Evolutionary conservation across 768 basidiomycete genomes (phyloP).

Genomic region (Russula olivacea): DNA sequence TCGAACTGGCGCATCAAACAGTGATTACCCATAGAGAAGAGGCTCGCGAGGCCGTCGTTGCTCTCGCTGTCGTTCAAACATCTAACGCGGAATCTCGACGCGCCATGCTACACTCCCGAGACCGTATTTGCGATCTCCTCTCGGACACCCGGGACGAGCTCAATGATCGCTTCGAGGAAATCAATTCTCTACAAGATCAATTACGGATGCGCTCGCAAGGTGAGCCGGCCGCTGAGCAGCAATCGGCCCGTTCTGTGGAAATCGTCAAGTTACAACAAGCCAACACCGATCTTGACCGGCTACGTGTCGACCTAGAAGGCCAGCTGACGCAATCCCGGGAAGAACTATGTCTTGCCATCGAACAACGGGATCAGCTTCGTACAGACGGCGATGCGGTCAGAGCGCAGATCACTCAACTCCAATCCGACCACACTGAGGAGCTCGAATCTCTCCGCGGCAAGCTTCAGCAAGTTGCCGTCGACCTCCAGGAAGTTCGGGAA

Average conservation of each 20-base stretch:
- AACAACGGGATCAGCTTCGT: slow-evolving; percentile 16
- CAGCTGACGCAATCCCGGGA: slow-evolving; percentile 26
- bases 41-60: slow-evolving; percentile 4
- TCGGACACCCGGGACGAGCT: slow-evolving; percentile 16
- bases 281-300: slow-evolving; percentile 21
- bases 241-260: slow-evolving; percentile 4
- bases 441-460: slow-evolving; percentile 26
- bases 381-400: slow-evolving; percentile 2
- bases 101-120: slow-evolving; percentile 5
- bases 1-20: background rate
- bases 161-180: slow-evolving; percentile 10
- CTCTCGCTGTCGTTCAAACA: slow-evolving; percentile 15
- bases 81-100: slow-evolving; percentile 2
- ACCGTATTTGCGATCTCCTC: slow-evolving; percentile 18
- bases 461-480: slow-evolving; percentile 22
- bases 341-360: slow-evolving; percentile 23
- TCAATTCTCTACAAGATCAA: slow-evolving; percentile 14
- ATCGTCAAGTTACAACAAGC: slow-evolving; percentile 18
- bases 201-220: slow-evolving; percentile 17
- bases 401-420: slow-evolving; percentile 18
- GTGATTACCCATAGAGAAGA: slow-evolving; percentile 5
- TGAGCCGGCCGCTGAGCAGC: slow-evolving; percentile 9
- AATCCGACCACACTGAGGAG: slow-evolving; percentile 22
- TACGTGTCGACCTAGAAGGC: slow-evolving; percentile 12
- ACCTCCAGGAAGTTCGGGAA: slow-evolving; percentile 23